Evolutionary conservation across 2,329 filamentous ascomycete species (phyloP).

Genomic region (Nigrograna mackinnonii): DNA sequence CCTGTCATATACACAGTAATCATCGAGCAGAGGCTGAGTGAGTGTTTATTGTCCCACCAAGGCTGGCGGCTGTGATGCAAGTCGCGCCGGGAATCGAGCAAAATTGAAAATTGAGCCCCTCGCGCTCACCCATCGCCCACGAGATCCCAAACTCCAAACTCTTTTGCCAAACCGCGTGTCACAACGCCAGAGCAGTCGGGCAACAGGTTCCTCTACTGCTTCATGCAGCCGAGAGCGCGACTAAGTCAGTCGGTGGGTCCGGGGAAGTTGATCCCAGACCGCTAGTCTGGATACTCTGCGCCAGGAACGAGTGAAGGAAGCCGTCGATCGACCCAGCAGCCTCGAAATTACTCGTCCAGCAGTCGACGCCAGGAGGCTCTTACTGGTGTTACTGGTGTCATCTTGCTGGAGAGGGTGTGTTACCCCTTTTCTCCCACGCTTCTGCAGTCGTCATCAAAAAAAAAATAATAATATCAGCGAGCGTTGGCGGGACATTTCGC

Average conservation of each 20-base stretch:
- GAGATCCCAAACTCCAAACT: too few species aligned
- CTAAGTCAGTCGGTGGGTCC: constrained; percentile 32
- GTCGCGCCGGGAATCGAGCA: too few species aligned
- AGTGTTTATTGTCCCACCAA: too few species aligned
- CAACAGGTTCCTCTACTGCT: constrained; percentile 1
- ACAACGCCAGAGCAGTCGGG: background rate
- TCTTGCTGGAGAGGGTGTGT: constrained; percentile 15
- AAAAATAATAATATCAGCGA: constrained; percentile 15
- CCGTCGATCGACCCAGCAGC: constrained; percentile 30
- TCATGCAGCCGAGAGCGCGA: constrained; percentile 14
- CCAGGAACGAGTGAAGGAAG: constrained; percentile 37
- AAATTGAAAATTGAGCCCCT: too few species aligned
- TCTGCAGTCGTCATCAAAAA: constrained; percentile 27
- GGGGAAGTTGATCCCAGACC: constrained; percentile 39
- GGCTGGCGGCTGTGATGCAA: too few species aligned
- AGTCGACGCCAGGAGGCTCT: too few species aligned
- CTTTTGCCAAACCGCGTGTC: too few species aligned
- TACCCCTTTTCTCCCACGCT: constrained; percentile 22
- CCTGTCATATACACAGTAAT: too few species aligned
- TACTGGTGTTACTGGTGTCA: constrained; percentile 27
- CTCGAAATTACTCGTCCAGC: constrained; percentile 30
- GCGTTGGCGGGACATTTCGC: constrained; percentile 3
- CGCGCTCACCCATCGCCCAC: too few species aligned
- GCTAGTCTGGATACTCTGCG: constrained; percentile 31
- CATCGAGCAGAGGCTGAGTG: constrained; percentile 3